A percentile compares a stretch with the other conserved stretches of the same genome.
Conservation (phyloP, 768 basidiomycete genomes). For the Gautieria morchelliformis region DNA sequence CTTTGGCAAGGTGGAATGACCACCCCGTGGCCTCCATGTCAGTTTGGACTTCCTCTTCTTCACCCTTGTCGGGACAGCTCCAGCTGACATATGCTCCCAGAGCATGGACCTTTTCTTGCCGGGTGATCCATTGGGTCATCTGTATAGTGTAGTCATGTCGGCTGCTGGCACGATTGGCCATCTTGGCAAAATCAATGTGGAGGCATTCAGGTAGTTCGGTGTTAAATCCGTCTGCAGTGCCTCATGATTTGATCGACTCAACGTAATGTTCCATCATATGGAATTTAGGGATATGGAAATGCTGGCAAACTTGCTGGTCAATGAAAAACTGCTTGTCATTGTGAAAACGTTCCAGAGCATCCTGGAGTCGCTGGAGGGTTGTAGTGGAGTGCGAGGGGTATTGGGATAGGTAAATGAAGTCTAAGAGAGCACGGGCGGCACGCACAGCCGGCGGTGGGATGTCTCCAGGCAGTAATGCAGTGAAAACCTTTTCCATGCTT, state of each 20-base stretch:
- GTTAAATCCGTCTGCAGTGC: conserved; percentile 25
- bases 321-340: conserved; percentile 14
- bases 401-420: conserved; percentile 26
- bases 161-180: conserved; percentile 22
- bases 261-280: no score
- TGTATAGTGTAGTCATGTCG: conserved; percentile 22
- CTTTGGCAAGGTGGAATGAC: neutral
- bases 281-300: no score
- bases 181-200: conserved; percentile 25
- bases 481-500: conserved; percentile 25
- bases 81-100: conserved; percentile 22
- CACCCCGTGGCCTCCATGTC: no score
- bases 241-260: conserved; percentile 19
- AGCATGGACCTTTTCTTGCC: conserved; percentile 24
- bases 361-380: conserved; percentile 18
- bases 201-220: conserved; percentile 26
- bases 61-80: no score
- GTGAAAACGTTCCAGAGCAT: conserved; percentile 18
- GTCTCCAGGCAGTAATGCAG: conserved; percentile 24
- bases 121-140: conserved; percentile 30
- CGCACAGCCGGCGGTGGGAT: conserved; percentile 15
- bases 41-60: no score
- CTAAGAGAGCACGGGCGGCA: conserved; percentile 20
- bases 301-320: no score
- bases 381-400: conserved; percentile 19